phyloP scores from a whole-genome alignment of 192 early-diverging fungal species.

The Coemansia asiatica region DNA sequence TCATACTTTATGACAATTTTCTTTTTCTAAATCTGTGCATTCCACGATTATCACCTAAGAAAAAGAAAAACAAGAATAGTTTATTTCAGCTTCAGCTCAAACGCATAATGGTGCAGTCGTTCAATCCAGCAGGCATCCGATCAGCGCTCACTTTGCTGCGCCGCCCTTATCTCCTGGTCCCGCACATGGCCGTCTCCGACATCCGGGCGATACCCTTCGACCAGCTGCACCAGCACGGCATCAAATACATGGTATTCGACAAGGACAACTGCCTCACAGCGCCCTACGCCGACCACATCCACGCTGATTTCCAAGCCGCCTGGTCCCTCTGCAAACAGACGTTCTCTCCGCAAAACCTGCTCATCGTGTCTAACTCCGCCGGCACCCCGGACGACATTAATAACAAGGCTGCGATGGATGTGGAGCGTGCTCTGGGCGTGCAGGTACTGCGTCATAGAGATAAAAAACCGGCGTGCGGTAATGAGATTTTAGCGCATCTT shows the following conservation, averaged over 20 bases:
- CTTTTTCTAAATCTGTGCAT: too few relatives aligned
- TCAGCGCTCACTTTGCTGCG: conserved; percentile 57
- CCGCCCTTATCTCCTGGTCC: conserved; percentile 70
- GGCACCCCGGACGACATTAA: conserved; percentile 76
- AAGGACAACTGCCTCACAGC: conserved; percentile 95
- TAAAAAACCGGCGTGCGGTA: conserved; percentile 76
- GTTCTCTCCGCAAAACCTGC: conserved; percentile 65
- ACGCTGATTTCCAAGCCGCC: conserved; percentile 69
- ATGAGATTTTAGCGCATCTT: conserved; percentile 60
- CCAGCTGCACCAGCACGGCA: conserved; percentile 58
- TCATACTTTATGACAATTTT: too few relatives aligned
- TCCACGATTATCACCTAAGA: too few relatives aligned
- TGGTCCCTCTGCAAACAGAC: conserved; percentile 64
- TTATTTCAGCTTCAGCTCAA: not conserved
- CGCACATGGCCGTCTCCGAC: conserved; percentile 74
- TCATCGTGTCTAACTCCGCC: conserved; percentile 90
- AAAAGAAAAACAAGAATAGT: not conserved
- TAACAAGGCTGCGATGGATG: conserved; percentile 40
- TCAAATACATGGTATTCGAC: conserved; percentile 84
- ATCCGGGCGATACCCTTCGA: conserved; percentile 69
- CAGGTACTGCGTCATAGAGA: conserved; percentile 59
- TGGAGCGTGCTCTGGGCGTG: conserved; percentile 51
- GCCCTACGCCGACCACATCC: conserved; percentile 70
- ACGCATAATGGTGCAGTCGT: conserved; percentile 70
- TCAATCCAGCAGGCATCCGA: conserved; percentile 68